Conservation (phyloP, 78 protist genomes). For the Creolimax fragrantissima region DNA sequence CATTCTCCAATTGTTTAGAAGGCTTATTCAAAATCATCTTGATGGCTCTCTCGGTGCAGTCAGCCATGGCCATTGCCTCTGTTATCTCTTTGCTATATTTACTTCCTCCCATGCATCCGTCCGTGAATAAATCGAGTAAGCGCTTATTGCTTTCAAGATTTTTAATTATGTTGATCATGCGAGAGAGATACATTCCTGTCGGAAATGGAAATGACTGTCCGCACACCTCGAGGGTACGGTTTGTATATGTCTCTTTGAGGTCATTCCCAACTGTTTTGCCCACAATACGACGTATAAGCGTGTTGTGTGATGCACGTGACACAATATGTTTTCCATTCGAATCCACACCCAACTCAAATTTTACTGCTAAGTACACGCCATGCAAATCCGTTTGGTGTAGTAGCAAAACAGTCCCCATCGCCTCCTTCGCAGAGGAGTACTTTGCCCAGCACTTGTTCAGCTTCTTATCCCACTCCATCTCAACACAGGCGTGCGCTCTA, state of each 20-base stretch:
- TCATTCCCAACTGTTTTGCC: neutral
- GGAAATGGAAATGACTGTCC: neutral
- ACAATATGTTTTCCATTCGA: neutral
- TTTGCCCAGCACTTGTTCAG: neutral
- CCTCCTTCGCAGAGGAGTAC: neutral
- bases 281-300: neutral
- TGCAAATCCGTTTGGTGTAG: neutral
- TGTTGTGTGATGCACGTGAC: neutral
- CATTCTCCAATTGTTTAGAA: neutral
- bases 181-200: neutral
- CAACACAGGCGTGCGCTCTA: neutral
- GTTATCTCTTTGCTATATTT: neutral
- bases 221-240: neutral
- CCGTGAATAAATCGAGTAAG: neutral
- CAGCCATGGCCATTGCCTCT: neutral
- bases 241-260: neutral
- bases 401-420: neutral
- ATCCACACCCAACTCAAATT: neutral
- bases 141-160: neutral
- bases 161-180: neutral
- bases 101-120: neutral
- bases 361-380: neutral
- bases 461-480: neutral
- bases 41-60: neutral
- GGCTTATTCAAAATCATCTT: neutral